These are phyloP conservation scores for Arbutus unedo DNA, from an alignment of 148 eudicot genomes.

Conservation along the genomic window DNA sequence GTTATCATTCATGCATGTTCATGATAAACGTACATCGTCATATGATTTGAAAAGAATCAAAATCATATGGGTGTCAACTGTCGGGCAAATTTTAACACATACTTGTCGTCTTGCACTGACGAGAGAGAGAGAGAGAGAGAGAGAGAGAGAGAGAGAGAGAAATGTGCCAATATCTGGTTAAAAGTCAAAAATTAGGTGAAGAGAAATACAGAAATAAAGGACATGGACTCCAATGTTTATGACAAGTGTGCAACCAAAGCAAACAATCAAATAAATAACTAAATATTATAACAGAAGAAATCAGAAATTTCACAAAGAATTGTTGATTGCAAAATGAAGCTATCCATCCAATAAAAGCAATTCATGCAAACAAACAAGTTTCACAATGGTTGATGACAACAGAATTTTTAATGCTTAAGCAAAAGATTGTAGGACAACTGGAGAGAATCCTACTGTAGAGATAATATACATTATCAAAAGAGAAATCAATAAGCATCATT, in stretches of 20 bases:
- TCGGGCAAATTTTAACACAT: not conserved
- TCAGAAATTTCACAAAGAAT: not conserved
- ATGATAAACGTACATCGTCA: not conserved
- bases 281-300: not conserved
- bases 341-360: not conserved
- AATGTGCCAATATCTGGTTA: not conserved
- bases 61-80: not conserved
- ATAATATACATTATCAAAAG: not conserved
- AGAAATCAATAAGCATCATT: slow-evolving; percentile 9
- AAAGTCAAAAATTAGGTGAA: not conserved
- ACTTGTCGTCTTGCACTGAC: not conserved
- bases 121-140: not conserved
- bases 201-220: not conserved
- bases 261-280: not conserved
- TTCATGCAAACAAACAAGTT: not conserved
- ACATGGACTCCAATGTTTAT: not conserved
- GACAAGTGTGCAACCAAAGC: not conserved
- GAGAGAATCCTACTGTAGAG: not conserved
- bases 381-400: slow-evolving; percentile 1
- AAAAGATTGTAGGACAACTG: not conserved
- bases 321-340: no score
- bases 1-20: not conserved
- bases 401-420: not conserved
- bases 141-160: slow-evolving; percentile 1
- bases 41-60: no score